These are phyloP conservation scores for Saccharomyces hybrid DNA, from an alignment of 1,139 yeast genomes.

Conservation along the genomic window DNA sequence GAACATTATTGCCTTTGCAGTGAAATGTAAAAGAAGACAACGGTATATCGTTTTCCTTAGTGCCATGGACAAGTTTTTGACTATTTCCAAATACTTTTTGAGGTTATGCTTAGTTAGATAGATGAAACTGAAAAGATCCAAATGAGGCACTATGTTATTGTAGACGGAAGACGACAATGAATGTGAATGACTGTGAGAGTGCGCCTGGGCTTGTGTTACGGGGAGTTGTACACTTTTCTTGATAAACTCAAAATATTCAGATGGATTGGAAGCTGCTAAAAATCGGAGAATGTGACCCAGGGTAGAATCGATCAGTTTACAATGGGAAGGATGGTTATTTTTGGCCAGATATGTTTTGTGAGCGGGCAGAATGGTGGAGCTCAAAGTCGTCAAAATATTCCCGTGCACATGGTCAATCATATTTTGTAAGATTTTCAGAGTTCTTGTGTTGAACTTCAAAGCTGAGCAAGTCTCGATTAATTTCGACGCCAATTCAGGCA, in stretches of 20 bases:
- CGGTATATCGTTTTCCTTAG: conserved; percentile 22
- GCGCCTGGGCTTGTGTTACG: conserved; percentile 3
- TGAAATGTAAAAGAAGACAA: conserved; percentile 22
- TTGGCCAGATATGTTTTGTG: conserved; percentile 13
- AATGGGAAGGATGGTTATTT: conserved; percentile 10
- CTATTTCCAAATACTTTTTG: conserved; percentile 19
- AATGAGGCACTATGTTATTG: conserved; percentile 13
- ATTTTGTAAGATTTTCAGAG: conserved; percentile 17
- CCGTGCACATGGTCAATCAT: conserved; percentile 16
- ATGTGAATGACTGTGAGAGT: background rate
- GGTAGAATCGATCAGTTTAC: conserved; percentile 20
- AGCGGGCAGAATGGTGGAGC: conserved; percentile 13
- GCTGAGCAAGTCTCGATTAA: conserved; percentile 17
- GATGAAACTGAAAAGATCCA: conserved; percentile 25
- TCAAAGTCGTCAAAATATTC: conserved; percentile 10
- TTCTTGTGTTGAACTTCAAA: conserved; percentile 21
- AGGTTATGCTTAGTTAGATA: conserved; percentile 19
- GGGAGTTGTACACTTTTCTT: conserved; percentile 18
- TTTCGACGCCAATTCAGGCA: conserved; percentile 15
- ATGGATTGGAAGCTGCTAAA: conserved; percentile 29
- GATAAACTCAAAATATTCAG: conserved; percentile 20
- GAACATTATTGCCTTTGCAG: conserved; percentile 23
- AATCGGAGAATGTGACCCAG: conserved; percentile 23
- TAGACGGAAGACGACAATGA: background rate
- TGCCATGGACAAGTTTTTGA: conserved; percentile 14